Evolutionary conservation across 2,329 filamentous ascomycete genomes (phyloP), one percentile per base, ranked within the genome.

Genomic region (Ophiostoma australiae): DNA sequence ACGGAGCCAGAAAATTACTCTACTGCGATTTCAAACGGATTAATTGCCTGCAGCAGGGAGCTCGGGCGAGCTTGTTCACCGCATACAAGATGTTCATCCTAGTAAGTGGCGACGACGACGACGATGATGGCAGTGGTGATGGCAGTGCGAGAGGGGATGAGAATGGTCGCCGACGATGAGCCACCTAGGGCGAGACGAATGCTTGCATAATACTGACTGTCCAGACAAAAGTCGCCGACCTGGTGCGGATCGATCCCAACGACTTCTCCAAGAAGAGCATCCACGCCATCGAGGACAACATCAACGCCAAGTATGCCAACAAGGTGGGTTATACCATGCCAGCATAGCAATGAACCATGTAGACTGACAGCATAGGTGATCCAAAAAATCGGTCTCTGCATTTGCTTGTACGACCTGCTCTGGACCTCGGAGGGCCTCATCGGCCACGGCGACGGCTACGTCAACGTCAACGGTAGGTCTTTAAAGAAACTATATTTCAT

Each of bases 231-330:
- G 89, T 99, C 76, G 90, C 93, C 76, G 95, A 99, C 83, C 86
- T 99, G 76, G 93, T 99, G 75, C 92, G 97, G 81, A 96, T 99
- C 81, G 86, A 88, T 41, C 95, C 95, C 1, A 87, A 92, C 77
- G 92, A 97, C 78, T 97, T 98, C 78, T 86, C 89, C 73, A 95
- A 95, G 80, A 85, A 88, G 73, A 96, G 92, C 77, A 86, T 88
- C 41, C 87, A 93, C 74, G 93, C 93, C 0, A 92, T 99, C 74
- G 93, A 97, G 81, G 94, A 99, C 82, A 95, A 95, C 77, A 95
- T 99, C 82, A 98, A 99, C 79, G 86, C 89, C 74, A 99, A 99
- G 81, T 99, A 97, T 80, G 89, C 94, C 72, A 97, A 99, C 82
- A 95, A 94, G 81, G 90, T 66, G 20, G 10, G 63, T 39, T 20